Percentiles rank a stretch among this genome's conserved stretches.
phyloP scores from a whole-genome alignment of 2,329 filamentous ascomycete species.

The Apiospora hydei region DNA sequence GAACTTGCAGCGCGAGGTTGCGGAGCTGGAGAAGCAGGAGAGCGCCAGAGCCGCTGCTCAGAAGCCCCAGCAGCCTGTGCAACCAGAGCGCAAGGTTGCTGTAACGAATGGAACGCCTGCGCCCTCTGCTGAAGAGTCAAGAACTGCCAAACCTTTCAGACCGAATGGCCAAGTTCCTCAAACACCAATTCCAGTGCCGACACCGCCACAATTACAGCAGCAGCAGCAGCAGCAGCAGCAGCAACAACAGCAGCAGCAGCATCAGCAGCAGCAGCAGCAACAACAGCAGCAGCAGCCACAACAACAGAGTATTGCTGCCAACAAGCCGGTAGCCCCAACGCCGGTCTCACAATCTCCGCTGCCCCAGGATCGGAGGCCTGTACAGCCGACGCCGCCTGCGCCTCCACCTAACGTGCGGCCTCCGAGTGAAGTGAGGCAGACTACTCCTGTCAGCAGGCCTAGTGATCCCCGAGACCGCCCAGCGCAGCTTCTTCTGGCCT shows the following conservation, averaged over 20 bases:
- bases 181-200: conserved; percentile 28
- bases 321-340: conserved; percentile 26
- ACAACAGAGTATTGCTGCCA: not conserved
- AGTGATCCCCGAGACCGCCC: conserved; percentile 33
- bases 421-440: conserved; percentile 36
- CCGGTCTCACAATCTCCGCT: conserved; percentile 32
- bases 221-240: not conserved
- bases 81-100: conserved; percentile 28
- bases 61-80: not conserved
- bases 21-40: conserved; percentile 67
- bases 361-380: conserved; percentile 35
- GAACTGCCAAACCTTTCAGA: conserved; percentile 27
- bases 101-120: conserved; percentile 24
- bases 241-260: not conserved
- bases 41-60: conserved; percentile 33
- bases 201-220: conserved; percentile 22
- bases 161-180: conserved; percentile 34
- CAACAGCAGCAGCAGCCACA: not conserved
- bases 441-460: conserved; percentile 35
- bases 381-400: conserved; percentile 37
- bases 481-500: conserved; percentile 43
- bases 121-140: conserved; percentile 31
- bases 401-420: conserved; percentile 32
- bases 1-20: conserved; percentile 71
- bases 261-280: too few species aligned